phyloP scores from a whole-genome alignment of 768 basidiomycete species.

The Leccinum variicolor region DNA sequence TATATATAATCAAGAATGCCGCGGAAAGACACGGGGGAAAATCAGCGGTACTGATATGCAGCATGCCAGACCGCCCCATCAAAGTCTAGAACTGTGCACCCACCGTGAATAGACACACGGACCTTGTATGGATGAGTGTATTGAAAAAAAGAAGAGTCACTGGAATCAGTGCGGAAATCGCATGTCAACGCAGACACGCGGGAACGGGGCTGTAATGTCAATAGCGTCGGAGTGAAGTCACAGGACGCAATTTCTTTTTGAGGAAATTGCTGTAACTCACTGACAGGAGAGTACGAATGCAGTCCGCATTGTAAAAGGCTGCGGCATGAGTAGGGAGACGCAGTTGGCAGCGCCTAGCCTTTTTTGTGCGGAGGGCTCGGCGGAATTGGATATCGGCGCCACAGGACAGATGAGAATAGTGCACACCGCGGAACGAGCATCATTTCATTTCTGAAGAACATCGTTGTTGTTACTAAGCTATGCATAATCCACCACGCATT shows the following conservation, averaged over 20 bases:
- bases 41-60: background rate
- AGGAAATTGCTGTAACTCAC: slow-evolving; percentile 17
- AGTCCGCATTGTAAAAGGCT: background rate
- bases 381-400: background rate
- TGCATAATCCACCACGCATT: background rate
- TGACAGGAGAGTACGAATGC: slow-evolving; percentile 20
- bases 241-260: slow-evolving; percentile 12
- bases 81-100: background rate
- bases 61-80: background rate
- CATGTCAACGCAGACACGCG: slow-evolving; percentile 18
- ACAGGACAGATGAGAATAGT: slow-evolving; percentile 1
- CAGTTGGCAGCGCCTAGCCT: background rate
- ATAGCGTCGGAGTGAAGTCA: slow-evolving; percentile 12
- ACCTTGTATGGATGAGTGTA: background rate
- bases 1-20: slow-evolving; percentile 1
- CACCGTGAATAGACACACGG: background rate
- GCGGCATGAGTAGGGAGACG: background rate
- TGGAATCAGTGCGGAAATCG: slow-evolving; percentile 14
- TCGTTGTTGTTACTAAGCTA: slow-evolving; percentile 1
- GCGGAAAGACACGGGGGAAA: slow-evolving; percentile 8
- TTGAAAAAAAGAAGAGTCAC: slow-evolving; percentile 1
- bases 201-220: slow-evolving; percentile 21
- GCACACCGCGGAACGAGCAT: background rate
- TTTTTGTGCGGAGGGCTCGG: background rate
- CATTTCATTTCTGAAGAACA: slow-evolving; percentile 10